Evolutionary conservation across 2,329 filamentous ascomycete species (phyloP).

Genomic region (Colletotrichum falcatum): DNA sequence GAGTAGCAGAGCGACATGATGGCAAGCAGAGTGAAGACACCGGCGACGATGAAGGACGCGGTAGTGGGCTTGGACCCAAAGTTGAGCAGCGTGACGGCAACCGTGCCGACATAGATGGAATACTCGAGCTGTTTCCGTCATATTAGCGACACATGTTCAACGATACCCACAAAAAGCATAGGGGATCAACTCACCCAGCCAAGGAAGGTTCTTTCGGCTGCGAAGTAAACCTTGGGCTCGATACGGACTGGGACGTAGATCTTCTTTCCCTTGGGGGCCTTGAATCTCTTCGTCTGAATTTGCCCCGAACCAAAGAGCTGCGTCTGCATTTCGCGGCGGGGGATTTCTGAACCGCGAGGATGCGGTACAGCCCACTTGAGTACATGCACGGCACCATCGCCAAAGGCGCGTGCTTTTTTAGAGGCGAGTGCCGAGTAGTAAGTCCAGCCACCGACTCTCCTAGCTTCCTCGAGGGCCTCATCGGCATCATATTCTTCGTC

Average conservation of each 20-base stretch:
- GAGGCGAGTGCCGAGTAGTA: constrained; percentile 74
- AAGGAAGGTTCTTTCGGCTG: constrained; percentile 94
- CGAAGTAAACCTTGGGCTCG: constrained; percentile 98
- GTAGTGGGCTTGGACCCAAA: constrained; percentile 72
- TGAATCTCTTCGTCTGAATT: constrained; percentile 71
- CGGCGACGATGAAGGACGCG: constrained; percentile 76
- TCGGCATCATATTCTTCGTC: constrained; percentile 83
- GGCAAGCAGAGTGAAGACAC: constrained; percentile 85
- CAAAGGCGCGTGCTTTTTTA: constrained; percentile 58
- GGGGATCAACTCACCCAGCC: constrained; percentile 76
- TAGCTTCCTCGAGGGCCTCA: constrained; percentile 82
- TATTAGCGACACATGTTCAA: constrained; percentile 40
- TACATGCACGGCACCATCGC: constrained; percentile 56
- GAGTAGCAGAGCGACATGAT: constrained; percentile 84
- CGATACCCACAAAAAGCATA: not conserved
- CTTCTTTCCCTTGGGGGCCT: constrained; percentile 84
- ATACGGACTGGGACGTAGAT: constrained; percentile 97
- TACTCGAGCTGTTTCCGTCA: constrained; percentile 79
- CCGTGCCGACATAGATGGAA: constrained; percentile 91
- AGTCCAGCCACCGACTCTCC: constrained; percentile 78
- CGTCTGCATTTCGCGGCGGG: constrained; percentile 65
- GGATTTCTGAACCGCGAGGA: constrained; percentile 67
- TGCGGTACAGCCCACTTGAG: constrained; percentile 66
- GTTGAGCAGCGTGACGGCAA: constrained; percentile 86
- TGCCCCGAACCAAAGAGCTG: constrained; percentile 66